A percentile compares a stretch with the other conserved stretches of the same genome.
phyloP scores from a whole-genome alignment of 2,329 filamentous ascomycete genomes.

The Diplodia sapinea region DNA sequence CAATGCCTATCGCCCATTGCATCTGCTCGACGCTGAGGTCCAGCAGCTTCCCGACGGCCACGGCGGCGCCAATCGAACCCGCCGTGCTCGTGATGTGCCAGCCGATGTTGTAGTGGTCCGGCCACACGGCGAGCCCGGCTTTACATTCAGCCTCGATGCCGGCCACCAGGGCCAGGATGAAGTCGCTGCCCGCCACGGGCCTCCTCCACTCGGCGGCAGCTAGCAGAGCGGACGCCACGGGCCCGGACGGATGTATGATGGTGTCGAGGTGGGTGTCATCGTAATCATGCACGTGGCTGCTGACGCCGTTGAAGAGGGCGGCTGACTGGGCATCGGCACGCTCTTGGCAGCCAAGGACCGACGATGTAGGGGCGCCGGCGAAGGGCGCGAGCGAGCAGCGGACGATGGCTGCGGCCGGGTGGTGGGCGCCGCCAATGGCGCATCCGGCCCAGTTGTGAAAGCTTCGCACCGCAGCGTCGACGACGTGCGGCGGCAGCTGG shows the following conservation, averaged over 20 bases:
- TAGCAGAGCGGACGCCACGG: constrained; percentile 58
- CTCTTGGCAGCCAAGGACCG: constrained; percentile 44
- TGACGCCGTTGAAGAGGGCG: constrained; percentile 61
- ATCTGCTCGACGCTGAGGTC: constrained; percentile 49
- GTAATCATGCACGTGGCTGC: constrained; percentile 63
- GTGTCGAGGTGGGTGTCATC: constrained; percentile 63
- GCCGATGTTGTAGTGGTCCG: constrained; percentile 61
- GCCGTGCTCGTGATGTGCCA: constrained; percentile 63
- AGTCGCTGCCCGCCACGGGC: constrained; percentile 52
- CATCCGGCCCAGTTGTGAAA: constrained; percentile 64
- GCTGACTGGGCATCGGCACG: constrained; percentile 55
- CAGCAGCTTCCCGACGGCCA: constrained; percentile 58
- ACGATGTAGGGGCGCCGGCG: constrained; percentile 47
- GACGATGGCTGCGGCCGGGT: constrained; percentile 53
- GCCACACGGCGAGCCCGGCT: constrained; percentile 59
- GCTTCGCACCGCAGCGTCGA: constrained; percentile 53
- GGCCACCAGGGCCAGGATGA: constrained; percentile 59
- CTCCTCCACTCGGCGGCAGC: constrained; percentile 54
- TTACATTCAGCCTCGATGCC: constrained; percentile 62
- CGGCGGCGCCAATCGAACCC: constrained; percentile 60
- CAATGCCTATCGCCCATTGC: constrained; percentile 60
- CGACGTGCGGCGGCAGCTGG: constrained; percentile 50
- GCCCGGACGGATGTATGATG: constrained; percentile 62
- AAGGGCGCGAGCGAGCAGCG: constrained; percentile 46
- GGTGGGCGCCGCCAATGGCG: constrained; percentile 57